Evolutionary conservation across 1,139 yeast species (phyloP).

Genomic region (Yamadazyma pseudoaaseri): DNA sequence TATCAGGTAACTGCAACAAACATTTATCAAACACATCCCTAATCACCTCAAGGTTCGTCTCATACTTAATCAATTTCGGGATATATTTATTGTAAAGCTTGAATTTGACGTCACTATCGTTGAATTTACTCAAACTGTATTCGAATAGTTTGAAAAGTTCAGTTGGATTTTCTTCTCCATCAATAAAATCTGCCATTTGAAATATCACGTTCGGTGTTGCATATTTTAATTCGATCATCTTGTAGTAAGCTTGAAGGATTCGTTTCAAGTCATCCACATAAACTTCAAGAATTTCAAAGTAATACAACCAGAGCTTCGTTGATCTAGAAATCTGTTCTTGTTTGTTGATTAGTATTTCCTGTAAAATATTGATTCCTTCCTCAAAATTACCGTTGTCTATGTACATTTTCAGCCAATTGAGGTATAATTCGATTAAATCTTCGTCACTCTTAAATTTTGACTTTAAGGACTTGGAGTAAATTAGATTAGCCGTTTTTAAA

Average conservation of each 20-base stretch:
- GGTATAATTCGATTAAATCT: conserved; percentile 69
- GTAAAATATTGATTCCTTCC: conserved; percentile 53
- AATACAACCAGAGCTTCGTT: conserved; percentile 67
- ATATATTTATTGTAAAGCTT: conserved; percentile 77
- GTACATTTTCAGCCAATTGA: conserved; percentile 71
- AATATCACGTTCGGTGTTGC: conserved; percentile 70
- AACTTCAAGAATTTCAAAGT: conserved; percentile 72
- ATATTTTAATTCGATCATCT: conserved; percentile 58
- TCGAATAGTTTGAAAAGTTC: conserved; percentile 67
- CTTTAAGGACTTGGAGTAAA: conserved; percentile 63
- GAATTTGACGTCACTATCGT: conserved; percentile 55
- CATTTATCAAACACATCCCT: conserved; percentile 74
- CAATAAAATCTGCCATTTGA: conserved; percentile 64
- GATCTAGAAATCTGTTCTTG: conserved; percentile 45
- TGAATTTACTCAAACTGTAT: conserved; percentile 58
- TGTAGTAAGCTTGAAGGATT: conserved; percentile 50
- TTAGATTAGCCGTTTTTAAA: conserved; percentile 58
- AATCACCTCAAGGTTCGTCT: conserved; percentile 51
- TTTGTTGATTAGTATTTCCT: conserved; percentile 39
- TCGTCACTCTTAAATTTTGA: conserved; percentile 66
- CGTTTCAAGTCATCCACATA: conserved; percentile 32
- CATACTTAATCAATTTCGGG: conserved; percentile 42
- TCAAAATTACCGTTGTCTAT: conserved; percentile 42
- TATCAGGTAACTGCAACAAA: conserved; percentile 25
- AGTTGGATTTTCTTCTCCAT: conserved; percentile 46